phyloP scores from a whole-genome alignment of 345 rosid genomes.

The Citrus cavaleriei region DNA sequence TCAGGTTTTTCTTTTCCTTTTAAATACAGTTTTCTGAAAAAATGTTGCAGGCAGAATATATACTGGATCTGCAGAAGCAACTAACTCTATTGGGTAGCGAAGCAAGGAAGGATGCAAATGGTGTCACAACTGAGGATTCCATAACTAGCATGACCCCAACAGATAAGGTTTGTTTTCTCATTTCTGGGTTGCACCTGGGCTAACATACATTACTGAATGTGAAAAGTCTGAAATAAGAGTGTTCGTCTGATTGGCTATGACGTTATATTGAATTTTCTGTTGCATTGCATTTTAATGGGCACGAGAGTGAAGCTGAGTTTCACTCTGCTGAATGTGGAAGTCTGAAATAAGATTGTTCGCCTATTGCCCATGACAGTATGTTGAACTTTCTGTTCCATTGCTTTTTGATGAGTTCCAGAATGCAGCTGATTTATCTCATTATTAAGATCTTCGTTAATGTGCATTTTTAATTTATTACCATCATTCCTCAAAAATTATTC shows the following conservation, averaged over 20 bases:
- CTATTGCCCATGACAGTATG: background rate
- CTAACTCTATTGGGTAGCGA: slow-evolving; percentile 79
- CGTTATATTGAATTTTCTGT: background rate
- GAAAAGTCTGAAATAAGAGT: background rate
- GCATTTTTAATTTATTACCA: background rate
- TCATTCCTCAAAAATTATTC: too few relatives aligned
- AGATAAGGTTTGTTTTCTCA: slow-evolving; percentile 56
- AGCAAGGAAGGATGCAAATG: slow-evolving; percentile 59
- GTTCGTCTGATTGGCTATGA: background rate
- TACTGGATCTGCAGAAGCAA: slow-evolving; percentile 89
- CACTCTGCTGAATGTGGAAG: background rate
- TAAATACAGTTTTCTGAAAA: background rate
- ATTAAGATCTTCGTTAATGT: background rate
- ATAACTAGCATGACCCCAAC: slow-evolving; percentile 56
- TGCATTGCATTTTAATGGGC: background rate
- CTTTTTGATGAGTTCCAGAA: background rate
- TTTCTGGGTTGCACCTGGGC: background rate
- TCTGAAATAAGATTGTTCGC: background rate
- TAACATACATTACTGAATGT: background rate
- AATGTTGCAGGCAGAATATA: slow-evolving; percentile 65
- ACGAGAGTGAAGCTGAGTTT: background rate
- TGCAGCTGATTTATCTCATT: background rate
- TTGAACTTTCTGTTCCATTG: background rate
- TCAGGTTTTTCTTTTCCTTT: background rate
- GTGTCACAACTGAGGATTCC: slow-evolving; percentile 55